Percentiles rank a stretch among this genome's conserved stretches.
Evolutionary conservation across 2,329 filamentous ascomycete species (phyloP).

Genomic region (Monilinia vaccinii-corymbosi): DNA sequence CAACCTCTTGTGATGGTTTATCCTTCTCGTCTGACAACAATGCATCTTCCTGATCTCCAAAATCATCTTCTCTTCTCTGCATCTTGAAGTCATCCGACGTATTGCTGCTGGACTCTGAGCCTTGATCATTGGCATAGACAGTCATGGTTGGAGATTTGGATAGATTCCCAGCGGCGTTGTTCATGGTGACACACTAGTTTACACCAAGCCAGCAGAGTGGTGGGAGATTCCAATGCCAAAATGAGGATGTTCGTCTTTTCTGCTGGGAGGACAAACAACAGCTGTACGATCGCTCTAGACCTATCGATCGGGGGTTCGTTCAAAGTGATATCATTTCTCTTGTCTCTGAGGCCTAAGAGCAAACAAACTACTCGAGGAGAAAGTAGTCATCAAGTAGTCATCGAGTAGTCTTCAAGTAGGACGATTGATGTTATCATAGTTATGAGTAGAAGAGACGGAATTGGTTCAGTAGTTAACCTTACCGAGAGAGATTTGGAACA

Average conservation of each 20-base stretch:
- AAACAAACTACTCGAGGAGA: no score
- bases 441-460: neutral
- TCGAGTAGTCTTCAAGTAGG: neutral
- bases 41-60: constrained; percentile 15
- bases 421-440: neutral
- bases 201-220: neutral
- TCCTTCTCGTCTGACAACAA: neutral
- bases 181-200: neutral
- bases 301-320: neutral
- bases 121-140: constrained; percentile 8
- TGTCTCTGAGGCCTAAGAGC: neutral
- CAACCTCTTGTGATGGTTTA: constrained; percentile 12
- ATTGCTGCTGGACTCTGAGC: constrained; percentile 11
- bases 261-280: neutral
- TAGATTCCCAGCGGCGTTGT: neutral
- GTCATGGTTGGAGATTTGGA: constrained; percentile 11
- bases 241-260: neutral
- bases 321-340: neutral
- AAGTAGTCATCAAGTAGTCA: no score
- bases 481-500: no score
- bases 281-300: neutral
- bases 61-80: constrained; percentile 20
- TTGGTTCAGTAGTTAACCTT: neutral
- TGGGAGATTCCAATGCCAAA: neutral
- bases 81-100: constrained; percentile 24